These are phyloP conservation scores for Yarrowia sp. DNA, from an alignment of 805 yeast genomes.

Conservation along the genomic window DNA sequence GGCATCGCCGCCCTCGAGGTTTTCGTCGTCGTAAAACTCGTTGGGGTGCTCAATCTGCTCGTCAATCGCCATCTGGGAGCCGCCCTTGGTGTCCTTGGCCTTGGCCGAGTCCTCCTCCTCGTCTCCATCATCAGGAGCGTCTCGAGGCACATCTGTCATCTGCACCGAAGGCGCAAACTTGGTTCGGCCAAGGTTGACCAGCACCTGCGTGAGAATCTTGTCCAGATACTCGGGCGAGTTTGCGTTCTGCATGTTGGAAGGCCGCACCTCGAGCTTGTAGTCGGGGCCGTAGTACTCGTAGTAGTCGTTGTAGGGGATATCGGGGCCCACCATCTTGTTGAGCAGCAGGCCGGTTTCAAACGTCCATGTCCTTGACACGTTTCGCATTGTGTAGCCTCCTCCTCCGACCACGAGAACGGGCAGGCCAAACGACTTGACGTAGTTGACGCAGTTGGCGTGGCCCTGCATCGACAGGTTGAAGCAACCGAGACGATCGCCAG, in stretches of 20 bases:
- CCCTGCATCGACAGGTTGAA: conserved; percentile 89
- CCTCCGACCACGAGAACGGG: conserved; percentile 94
- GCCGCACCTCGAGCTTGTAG: conserved; percentile 89
- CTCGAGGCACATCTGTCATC: conserved; percentile 82
- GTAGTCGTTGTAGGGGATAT: conserved; percentile 89
- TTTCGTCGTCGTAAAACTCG: conserved; percentile 73
- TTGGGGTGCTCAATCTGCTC: conserved; percentile 63
- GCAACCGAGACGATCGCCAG: conserved; percentile 90
- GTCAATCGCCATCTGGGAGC: conserved; percentile 82
- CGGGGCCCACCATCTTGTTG: conserved; percentile 51
- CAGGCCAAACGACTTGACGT: conserved; percentile 79
- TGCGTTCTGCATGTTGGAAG: conserved; percentile 95
- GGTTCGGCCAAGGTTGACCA: conserved; percentile 79
- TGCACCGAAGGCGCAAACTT: conserved; percentile 97
- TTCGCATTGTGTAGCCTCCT: conserved; percentile 96
- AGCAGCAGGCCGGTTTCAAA: conserved; percentile 83
- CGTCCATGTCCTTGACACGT: conserved; percentile 93
- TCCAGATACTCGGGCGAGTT: conserved; percentile 89
- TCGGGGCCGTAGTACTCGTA: conserved; percentile 98
- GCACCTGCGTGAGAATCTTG: conserved; percentile 72
- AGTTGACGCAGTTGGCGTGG: conserved; percentile 93
- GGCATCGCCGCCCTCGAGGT: conserved; percentile 41
- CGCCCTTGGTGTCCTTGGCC: conserved; percentile 87
- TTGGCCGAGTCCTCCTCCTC: conserved; percentile 77
- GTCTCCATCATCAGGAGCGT: conserved; percentile 76